Evolutionary conservation across 2,329 filamentous ascomycete genomes (phyloP), one percentile per base, ranked within the genome.

Genomic region (Fusarium sacchari): DNA sequence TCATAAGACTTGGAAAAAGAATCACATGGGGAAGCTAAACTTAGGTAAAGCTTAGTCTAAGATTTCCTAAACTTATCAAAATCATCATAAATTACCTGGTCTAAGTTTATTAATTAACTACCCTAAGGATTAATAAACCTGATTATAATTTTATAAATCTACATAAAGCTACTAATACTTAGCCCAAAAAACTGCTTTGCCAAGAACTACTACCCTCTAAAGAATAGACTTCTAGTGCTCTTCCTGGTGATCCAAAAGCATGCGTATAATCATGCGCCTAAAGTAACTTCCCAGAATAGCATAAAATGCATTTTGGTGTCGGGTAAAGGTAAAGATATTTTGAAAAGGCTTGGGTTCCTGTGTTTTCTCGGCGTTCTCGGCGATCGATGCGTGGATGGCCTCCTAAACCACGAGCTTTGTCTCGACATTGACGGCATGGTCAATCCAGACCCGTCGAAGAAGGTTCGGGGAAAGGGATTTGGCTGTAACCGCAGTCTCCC

Each of bases 401-500:
- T 36, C 49, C 49, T 26, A 26, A 6, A 36, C 49, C 18, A 52
- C 17, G 4, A 52, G 13, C 1, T 15, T 52, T 0, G n/a, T 36
- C 3, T 52, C 32, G 4, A 1, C 2, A 7, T 52, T 22, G 6
- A 52, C 11, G 0, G 22, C 7, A 0, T 2, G 4, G 5, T 52
- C 49, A 0, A 37, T 37, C 32, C n/a, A 37, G 1, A 26, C 18
- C 0, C 9, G 7, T 37, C 18, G 9, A 5, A 52, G 17, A 34
- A 10, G 0, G 3, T 0, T 15, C 0, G n/a, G 30, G 13, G 8
- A 26, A 0, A 52, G 12, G 32, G 12, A 26, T 4, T 26, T 11
- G 4, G n/a, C 22, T 1, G 2, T 36, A 0, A 24, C 32, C 1
- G n/a, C 17, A 3, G 49, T 49, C 1, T 26, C 32, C n/a, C 24